Base-by-base conservation (phyloP, 345 rosid genomes). In the Aquilaria malaccensis region DNA sequence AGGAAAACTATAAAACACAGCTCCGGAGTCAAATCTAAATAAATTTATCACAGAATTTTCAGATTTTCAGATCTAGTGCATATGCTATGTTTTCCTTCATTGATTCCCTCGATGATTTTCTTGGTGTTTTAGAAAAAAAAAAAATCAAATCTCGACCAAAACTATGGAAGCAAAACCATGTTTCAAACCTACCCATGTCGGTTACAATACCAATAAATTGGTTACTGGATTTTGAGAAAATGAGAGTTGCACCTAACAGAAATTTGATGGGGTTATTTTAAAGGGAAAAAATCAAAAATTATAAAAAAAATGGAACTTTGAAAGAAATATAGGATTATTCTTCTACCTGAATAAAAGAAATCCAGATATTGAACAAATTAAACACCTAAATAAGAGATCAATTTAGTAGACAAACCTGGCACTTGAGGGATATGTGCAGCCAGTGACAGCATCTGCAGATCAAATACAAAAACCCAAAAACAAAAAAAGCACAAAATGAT, bases 401-500 rank as follows among this genome's bases (percentile, higher is more conserved):
- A 58, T 49, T 33, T 31, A 55, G 10, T 12, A 49, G 55, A 30
- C 67, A 53, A 66, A 79, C 82, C 82, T 69, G 60, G 77, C 56
- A 75, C 72, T 74, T 55, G 82, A 29, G 22, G 77, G 79, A 33
- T 60, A 79, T 31, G 53, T 68, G 54, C 82, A 79, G 10, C 54
- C 47, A 50, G 70, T 37, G 49, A 41, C 1, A 33, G 50, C 76
- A 60, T 37, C 79, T 72, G 73, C 50, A 70, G n/a, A 63, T 7
- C 43, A 13, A 52, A 55, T 13, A 66, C 9, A 49, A 56, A 9
- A 32, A 32, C 43, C 43, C 43, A 5, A 10, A 46, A 29, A 43
- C 13, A n/a, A 59, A 3, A 22, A 41, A 30, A 46, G 32, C 22
- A 15, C n/a, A 50, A 1, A n/a, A 12, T 5, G 11, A 13, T 7